Evolutionary conservation across 345 rosid genomes (phyloP).

Genomic region (rapeseed (Brassica napus)): Da-Ae NC_063436.1:29296501-29297000

Average conservation of each 20-base stretch:
- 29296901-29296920: conserved; percentile 45
- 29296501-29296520: conserved; percentile 58
- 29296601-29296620: conserved; percentile 53
- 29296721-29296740: conserved; percentile 40
- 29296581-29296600: conserved; percentile 49
- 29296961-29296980: conserved; percentile 44
- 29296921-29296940: conserved; percentile 38
- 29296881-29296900: conserved; percentile 52
- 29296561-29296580: conserved; percentile 45
- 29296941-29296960: conserved; percentile 40
- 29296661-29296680: conserved; percentile 64
- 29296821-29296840: conserved; percentile 38
- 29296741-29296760: conserved; percentile 53
- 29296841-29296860: conserved; percentile 34
- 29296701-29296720: conserved; percentile 42
- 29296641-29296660: conserved; percentile 45
- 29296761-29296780: conserved; percentile 47
- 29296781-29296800: conserved; percentile 43
- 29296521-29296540: conserved; percentile 32
- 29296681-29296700: conserved; percentile 50
- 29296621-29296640: conserved; percentile 38
- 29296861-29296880: conserved; percentile 48
- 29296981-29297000: conserved; percentile 51
- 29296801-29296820: conserved; percentile 52
- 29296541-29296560: conserved; percentile 45